Percentiles rank a stretch among this genome's conserved stretches.
phyloP scores from a whole-genome alignment of 108 stramenopile species.

The Parmales sp. region DNA sequence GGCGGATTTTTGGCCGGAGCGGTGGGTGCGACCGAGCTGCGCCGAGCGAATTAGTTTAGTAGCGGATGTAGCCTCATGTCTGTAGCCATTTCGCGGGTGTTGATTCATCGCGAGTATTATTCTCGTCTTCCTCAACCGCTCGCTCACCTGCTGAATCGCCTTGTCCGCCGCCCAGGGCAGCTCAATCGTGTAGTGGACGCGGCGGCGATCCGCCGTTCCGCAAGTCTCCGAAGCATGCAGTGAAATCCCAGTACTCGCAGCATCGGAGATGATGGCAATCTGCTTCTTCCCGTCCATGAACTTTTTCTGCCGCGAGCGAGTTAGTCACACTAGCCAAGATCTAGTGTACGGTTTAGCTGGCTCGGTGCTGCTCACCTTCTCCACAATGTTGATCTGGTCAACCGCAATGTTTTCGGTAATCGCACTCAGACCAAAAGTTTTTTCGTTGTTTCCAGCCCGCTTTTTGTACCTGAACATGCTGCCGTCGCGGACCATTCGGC shows the following conservation, averaged over 20 bases:
- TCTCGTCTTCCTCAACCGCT: too few species aligned
- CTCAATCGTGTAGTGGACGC: conserved; percentile 74
- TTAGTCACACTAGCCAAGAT: too few species aligned
- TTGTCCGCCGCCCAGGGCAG: conserved; percentile 81
- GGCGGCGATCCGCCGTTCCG: conserved; percentile 23
- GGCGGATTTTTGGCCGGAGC: conserved; percentile 48
- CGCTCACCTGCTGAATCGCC: too few species aligned
- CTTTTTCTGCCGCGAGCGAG: too few species aligned
- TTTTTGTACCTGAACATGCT: conserved; percentile 34
- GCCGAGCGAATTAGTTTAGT: too few species aligned
- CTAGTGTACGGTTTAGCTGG: too few species aligned
- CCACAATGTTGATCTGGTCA: conserved; percentile 55
- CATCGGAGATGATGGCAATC: conserved; percentile 75
- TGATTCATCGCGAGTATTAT: too few species aligned
- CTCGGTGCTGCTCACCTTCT: too few species aligned
- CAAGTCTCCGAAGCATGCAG: conserved; percentile 34
- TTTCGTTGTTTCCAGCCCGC: conserved; percentile 21
- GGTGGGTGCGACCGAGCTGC: conserved; percentile 73
- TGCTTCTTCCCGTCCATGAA: conserved; percentile 62
- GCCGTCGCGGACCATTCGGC: conserved; percentile 39
- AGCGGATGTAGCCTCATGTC: too few species aligned
- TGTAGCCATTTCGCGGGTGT: too few species aligned
- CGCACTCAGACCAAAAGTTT: conserved; percentile 17
- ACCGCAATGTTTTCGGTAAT: conserved; percentile 22
- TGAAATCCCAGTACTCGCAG: conserved; percentile 62